Evolutionary conservation across 2,329 filamentous ascomycete species (phyloP).

Genomic region (Penicillium hesseltinei): DNA sequence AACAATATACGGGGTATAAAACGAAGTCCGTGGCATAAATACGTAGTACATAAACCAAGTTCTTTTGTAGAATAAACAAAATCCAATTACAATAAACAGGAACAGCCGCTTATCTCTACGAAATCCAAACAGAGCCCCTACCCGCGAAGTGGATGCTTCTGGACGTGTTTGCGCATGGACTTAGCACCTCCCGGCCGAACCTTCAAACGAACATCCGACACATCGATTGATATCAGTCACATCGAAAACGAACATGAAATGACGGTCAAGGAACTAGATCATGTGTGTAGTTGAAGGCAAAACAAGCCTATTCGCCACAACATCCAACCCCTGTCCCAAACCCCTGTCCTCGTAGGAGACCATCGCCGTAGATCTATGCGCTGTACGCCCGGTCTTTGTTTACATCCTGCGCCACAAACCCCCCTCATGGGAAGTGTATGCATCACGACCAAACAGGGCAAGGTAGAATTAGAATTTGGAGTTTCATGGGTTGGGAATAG

Average conservation of each 20-base stretch:
- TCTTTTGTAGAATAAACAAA: background rate
- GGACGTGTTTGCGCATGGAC: background rate
- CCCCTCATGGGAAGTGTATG: background rate
- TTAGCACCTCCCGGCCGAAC: background rate
- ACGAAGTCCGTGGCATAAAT: background rate
- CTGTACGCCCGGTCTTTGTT: slow-evolving; percentile 1
- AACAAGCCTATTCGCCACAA: background rate
- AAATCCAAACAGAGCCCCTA: background rate
- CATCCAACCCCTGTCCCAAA: background rate
- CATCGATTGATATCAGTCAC: background rate
- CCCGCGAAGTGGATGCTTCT: background rate
- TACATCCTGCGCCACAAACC: background rate
- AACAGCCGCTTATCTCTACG: background rate
- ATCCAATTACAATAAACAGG: background rate
- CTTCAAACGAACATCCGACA: background rate
- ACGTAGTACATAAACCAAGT: background rate
- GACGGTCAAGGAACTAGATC: background rate
- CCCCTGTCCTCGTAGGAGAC: background rate
- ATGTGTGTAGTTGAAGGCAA: background rate
- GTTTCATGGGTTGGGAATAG: background rate
- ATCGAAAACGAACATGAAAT: background rate
- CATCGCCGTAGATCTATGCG: background rate
- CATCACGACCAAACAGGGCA: background rate
- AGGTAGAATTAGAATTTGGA: background rate
- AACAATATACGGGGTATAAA: background rate